A percentile compares a stretch with the other conserved stretches of the same genome.
These are phyloP conservation scores for Podospora sp. DNA, from an alignment of 495 filamentous ascomycete species.

Conservation along the genomic window DNA sequence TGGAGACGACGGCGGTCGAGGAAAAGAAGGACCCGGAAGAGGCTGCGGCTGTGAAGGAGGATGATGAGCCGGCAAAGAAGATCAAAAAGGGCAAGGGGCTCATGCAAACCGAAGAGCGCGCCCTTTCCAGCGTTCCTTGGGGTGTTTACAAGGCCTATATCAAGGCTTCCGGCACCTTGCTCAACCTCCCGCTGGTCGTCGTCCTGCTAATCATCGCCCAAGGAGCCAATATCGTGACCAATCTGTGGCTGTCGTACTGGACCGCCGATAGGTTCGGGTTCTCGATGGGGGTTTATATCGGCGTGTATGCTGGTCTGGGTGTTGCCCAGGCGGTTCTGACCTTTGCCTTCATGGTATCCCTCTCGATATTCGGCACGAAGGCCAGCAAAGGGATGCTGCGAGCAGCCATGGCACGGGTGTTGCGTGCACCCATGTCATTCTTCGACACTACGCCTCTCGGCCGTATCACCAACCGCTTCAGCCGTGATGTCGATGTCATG, in stretches of 20 bases:
- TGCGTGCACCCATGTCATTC: slow-evolving; percentile 94
- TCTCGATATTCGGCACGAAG: slow-evolving; percentile 78
- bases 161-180: slow-evolving; percentile 72
- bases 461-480: slow-evolving; percentile 97
- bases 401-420: slow-evolving; percentile 74
- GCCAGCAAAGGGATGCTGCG: slow-evolving; percentile 82
- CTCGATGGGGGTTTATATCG: slow-evolving; percentile 74
- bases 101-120: slow-evolving; percentile 91
- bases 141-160: slow-evolving; percentile 81
- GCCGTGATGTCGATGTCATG: slow-evolving; percentile 93
- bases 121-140: slow-evolving; percentile 80
- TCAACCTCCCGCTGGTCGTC: slow-evolving; percentile 67
- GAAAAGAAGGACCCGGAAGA: slow-evolving; percentile 56
- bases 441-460: slow-evolving; percentile 96
- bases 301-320: slow-evolving; percentile 80
- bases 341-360: slow-evolving; percentile 63
- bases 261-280: slow-evolving; percentile 72
- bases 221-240: slow-evolving; percentile 81
- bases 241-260: slow-evolving; percentile 93
- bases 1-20: slow-evolving; percentile 80
- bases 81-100: slow-evolving; percentile 65
- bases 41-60: slow-evolving; percentile 44
- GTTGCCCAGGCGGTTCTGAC: slow-evolving; percentile 72
- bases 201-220: slow-evolving; percentile 70
- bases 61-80: slow-evolving; percentile 58